phyloP scores from a whole-genome alignment of 805 yeast genomes.

The Kluyveromyces dobzhanskii region DNA sequence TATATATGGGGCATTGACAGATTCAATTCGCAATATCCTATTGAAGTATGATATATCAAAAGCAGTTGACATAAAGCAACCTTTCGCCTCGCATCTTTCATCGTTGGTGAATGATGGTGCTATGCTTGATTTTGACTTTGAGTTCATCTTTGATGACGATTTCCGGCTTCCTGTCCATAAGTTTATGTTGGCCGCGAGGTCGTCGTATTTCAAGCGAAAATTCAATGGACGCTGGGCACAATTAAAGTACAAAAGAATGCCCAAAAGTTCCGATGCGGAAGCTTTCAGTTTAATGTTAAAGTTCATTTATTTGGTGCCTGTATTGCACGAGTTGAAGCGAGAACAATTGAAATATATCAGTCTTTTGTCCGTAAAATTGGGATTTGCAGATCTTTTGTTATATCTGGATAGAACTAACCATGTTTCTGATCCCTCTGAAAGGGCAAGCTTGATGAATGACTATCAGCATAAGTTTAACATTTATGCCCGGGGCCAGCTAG shows the following conservation, averaged over 20 bases:
- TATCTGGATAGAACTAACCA: slow-evolving; percentile 27
- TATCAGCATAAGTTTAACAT: slow-evolving; percentile 26
- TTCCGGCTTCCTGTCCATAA: slow-evolving; percentile 28
- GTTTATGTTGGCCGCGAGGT: slow-evolving; percentile 35
- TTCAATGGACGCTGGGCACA: slow-evolving; percentile 21
- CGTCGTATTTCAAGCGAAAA: slow-evolving; percentile 24
- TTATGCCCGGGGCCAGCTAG: slow-evolving; percentile 20
- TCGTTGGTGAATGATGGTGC: slow-evolving; percentile 24
- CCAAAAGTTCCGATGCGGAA: slow-evolving; percentile 13
- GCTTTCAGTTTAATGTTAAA: slow-evolving; percentile 24
- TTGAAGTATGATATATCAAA: slow-evolving; percentile 58
- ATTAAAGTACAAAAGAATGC: slow-evolving; percentile 13
- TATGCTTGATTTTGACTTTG: slow-evolving; percentile 20
- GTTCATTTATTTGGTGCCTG: slow-evolving; percentile 32
- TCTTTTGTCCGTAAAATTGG: slow-evolving; percentile 28
- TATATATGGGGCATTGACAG: slow-evolving; percentile 69
- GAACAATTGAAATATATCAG: slow-evolving; percentile 24
- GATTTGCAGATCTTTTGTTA: slow-evolving; percentile 31
- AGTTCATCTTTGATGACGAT: slow-evolving; percentile 13
- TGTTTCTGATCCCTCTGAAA: slow-evolving; percentile 24
- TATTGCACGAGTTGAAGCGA: slow-evolving; percentile 31
- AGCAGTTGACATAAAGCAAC: slow-evolving; percentile 57
- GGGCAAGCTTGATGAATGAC: slow-evolving; percentile 28
- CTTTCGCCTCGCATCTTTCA: slow-evolving; percentile 65
- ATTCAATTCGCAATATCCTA: slow-evolving; percentile 50